Conservation (phyloP, 2,329 filamentous ascomycete species). For the Xylaria sp. region DNA sequence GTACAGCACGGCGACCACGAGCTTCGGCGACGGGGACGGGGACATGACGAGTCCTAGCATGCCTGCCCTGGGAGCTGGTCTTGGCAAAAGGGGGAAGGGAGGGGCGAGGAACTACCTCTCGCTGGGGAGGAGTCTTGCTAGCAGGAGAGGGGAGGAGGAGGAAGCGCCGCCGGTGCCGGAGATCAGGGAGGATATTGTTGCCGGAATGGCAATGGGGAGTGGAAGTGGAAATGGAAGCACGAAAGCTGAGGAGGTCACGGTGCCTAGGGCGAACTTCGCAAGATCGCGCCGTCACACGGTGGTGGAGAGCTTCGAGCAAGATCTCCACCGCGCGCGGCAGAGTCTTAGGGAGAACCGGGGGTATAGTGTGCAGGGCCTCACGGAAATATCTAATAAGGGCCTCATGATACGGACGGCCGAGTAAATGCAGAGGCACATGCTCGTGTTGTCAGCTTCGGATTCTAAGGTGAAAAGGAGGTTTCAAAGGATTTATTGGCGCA, state of each 20-base stretch:
- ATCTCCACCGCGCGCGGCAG: slow-evolving; percentile 34
- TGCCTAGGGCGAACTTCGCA: slow-evolving; percentile 13
- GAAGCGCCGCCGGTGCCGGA: not conserved
- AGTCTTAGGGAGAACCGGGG: slow-evolving; percentile 30
- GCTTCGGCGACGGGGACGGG: not conserved
- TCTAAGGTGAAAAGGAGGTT: slow-evolving; percentile 46
- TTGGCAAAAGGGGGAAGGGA: slow-evolving; percentile 48
- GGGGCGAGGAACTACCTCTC: slow-evolving; percentile 61
- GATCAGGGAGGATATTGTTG: not conserved
- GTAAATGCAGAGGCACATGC: slow-evolving; percentile 34
- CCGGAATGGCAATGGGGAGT: not conserved
- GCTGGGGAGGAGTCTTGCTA: slow-evolving; percentile 49
- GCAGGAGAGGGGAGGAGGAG: not conserved
- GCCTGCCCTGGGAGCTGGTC: too few relatives aligned
- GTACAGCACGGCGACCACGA: slow-evolving; percentile 54
- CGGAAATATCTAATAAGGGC: slow-evolving; percentile 13
- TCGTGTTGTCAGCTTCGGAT: slow-evolving; percentile 39
- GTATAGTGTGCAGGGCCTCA: slow-evolving; percentile 26
- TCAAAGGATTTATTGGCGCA: slow-evolving; percentile 38
- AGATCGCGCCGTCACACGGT: slow-evolving; percentile 41
- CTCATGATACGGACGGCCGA: slow-evolving; percentile 36
- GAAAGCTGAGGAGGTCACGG: not conserved
- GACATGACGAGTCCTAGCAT: slow-evolving; percentile 54
- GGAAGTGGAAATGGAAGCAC: slow-evolving; percentile 1
- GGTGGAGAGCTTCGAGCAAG: slow-evolving; percentile 38